Evolutionary conservation across 306 rosid genomes (phyloP), one percentile per base, ranked within the genome.

Genomic region (Vachellia pachyceras): DNA sequence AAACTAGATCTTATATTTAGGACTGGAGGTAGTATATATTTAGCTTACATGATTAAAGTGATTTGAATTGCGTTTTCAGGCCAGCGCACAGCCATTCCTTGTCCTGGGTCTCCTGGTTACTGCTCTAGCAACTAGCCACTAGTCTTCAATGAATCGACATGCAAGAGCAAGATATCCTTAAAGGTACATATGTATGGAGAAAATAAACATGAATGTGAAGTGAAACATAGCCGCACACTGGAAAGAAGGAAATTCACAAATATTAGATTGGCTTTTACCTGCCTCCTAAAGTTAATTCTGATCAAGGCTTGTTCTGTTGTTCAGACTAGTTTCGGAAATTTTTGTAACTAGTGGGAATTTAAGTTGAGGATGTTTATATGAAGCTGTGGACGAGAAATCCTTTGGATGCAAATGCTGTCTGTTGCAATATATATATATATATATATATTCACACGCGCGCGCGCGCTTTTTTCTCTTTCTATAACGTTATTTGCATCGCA

Each of bases 1-100:
- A 29, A 29, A 29, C 33, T 29, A 29, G 33, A 29, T 29, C 33
- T 29, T 29, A 29, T 29, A 29, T 2, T 29, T 29, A 29, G 1
- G 2, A 29, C 33, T 29, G 33, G 33, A 29, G 1, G 33, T 29
- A 29, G 33, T 39, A 39, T 39, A 39, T 22, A 23, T 18, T 71
- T 46, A 45, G 23, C 12, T 0, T 1, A 0, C 44, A 72, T 72
- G 36, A 73, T 22, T 50, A 12, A 12, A 36, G 41, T 50, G 35
- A 20, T 73, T 36, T 72, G 10, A 54, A 29, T 78, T 35, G 7
- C 20, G 73, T 37, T 80, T 75, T 6, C 83, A 86, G 89, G 89
- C 89, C 49, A 83, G 87, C 63, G 89, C 87, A 18, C 89, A 86
- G 64, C 87, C 89, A 73, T 86, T 86, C 75, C 79, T 86, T 77